Conservation (phyloP, 2,329 filamentous ascomycete species). For the Aureobasidium sp. region DNA sequence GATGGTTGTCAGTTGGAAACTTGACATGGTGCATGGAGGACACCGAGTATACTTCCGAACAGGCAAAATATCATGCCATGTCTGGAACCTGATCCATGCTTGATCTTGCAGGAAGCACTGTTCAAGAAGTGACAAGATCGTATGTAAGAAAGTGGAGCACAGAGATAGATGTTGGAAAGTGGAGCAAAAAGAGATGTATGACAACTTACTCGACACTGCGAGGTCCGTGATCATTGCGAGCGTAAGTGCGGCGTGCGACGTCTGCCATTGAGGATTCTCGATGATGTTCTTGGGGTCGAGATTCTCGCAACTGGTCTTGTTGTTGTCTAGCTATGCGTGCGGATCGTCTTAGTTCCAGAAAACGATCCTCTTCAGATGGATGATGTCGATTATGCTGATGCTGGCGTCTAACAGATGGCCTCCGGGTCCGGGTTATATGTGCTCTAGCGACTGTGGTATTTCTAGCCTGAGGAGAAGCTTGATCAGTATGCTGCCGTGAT, state of each 20-base stretch:
- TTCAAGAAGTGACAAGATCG: not conserved
- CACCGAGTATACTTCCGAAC: not conserved
- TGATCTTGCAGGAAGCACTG: not conserved
- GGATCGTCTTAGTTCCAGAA: not conserved
- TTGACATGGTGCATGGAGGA: not conserved
- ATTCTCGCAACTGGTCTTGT: not conserved
- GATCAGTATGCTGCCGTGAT: slow-evolving; percentile 3
- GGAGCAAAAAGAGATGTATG: not conserved
- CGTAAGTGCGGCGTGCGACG: slow-evolving; percentile 11
- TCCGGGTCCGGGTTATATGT: not conserved
- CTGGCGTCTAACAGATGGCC: not conserved
- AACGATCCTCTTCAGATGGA: slow-evolving; percentile 1
- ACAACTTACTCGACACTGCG: slow-evolving; percentile 8
- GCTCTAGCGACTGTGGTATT: not conserved
- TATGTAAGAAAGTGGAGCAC: not conserved
- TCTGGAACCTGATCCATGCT: not conserved
- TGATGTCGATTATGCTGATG: slow-evolving; percentile 1
- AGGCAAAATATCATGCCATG: not conserved
- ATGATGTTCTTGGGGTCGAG: not conserved
- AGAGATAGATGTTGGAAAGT: not conserved
- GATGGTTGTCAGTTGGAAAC: not conserved
- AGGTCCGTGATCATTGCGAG: slow-evolving; percentile 11
- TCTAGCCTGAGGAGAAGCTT: not conserved
- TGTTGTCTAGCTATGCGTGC: slow-evolving; percentile 7
- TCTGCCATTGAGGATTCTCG: slow-evolving; percentile 4